Conservation (phyloP, 768 basidiomycete genomes). For the Mycena pura region DNA sequence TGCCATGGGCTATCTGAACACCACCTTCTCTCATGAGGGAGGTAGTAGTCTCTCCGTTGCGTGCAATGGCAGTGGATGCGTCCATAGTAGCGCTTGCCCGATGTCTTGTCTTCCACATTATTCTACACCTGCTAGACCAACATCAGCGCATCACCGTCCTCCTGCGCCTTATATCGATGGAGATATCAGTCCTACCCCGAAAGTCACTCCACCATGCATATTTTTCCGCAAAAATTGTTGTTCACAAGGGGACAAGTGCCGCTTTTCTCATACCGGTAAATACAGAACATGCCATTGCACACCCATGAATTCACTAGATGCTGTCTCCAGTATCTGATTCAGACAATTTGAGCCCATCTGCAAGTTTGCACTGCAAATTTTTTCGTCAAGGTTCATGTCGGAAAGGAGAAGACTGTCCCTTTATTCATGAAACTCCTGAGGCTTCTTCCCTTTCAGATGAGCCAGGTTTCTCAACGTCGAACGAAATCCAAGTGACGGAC, state of each 20-base stretch:
- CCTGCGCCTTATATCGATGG: background rate
- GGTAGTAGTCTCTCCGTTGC: background rate
- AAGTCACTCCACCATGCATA: background rate
- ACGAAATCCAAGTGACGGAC: background rate
- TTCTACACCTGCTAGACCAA: background rate
- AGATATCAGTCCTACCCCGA: too few species aligned
- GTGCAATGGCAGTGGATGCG: conserved; percentile 21
- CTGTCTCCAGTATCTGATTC: background rate
- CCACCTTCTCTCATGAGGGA: background rate
- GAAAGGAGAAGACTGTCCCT: conserved; percentile 13
- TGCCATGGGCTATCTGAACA: background rate
- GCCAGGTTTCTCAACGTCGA: background rate
- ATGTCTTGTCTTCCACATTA: background rate
- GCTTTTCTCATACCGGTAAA: conserved; percentile 21
- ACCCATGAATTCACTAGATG: background rate
- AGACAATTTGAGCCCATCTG: background rate
- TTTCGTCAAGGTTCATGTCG: conserved; percentile 14
- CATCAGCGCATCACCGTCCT: too few species aligned
- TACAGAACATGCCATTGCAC: background rate
- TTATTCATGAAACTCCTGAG: conserved; percentile 1
- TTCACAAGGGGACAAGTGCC: conserved; percentile 14
- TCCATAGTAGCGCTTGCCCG: conserved; percentile 19
- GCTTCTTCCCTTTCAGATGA: too few species aligned
- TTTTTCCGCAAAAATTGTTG: conserved; percentile 15
- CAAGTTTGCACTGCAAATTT: conserved; percentile 16